These are phyloP conservation scores for Waltergamsia citrina DNA, from an alignment of 2,329 filamentous ascomycete genomes.

Conservation along the genomic window DNA sequence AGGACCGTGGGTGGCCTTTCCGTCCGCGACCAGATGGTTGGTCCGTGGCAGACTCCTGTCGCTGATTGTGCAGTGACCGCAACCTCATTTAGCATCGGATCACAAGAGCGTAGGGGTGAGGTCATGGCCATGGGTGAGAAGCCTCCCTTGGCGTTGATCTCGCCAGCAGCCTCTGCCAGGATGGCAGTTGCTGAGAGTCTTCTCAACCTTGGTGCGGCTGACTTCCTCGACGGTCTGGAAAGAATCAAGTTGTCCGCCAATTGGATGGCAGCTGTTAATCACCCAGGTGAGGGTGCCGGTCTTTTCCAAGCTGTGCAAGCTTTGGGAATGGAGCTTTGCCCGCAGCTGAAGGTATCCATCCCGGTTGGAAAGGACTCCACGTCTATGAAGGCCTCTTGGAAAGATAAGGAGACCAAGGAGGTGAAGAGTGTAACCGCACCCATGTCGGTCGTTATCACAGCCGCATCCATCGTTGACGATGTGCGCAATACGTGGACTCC, in stretches of 20 bases:
- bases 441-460: slow-evolving; percentile 82
- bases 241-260: slow-evolving; percentile 88
- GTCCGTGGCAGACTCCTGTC: slow-evolving; percentile 90
- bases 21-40: slow-evolving; percentile 88
- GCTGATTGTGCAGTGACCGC: slow-evolving; percentile 90
- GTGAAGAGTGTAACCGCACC: slow-evolving; percentile 85
- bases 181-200: slow-evolving; percentile 95
- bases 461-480: slow-evolving; percentile 77
- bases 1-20: slow-evolving; percentile 85
- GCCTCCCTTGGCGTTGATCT: slow-evolving; percentile 81
- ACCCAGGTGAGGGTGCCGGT: slow-evolving; percentile 84
- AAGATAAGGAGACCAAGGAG: slow-evolving; percentile 54
- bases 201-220: slow-evolving; percentile 80
- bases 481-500: slow-evolving; percentile 90
- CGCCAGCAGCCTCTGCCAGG: slow-evolving; percentile 77
- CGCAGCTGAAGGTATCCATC: slow-evolving; percentile 81
- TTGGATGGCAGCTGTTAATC: slow-evolving; percentile 97
- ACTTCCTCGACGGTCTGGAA: slow-evolving; percentile 59
- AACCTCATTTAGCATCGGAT: slow-evolving; percentile 59
- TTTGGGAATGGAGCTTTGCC: slow-evolving; percentile 87
- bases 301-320: slow-evolving; percentile 91
- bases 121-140: slow-evolving; percentile 98
- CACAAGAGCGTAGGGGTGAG: slow-evolving; percentile 70
- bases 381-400: slow-evolving; percentile 98
- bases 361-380: slow-evolving; percentile 97